Evolutionary conservation across 805 yeast species (phyloP), one percentile per base, ranked within the genome.

Genomic region (Candida mattraensis): DNA sequence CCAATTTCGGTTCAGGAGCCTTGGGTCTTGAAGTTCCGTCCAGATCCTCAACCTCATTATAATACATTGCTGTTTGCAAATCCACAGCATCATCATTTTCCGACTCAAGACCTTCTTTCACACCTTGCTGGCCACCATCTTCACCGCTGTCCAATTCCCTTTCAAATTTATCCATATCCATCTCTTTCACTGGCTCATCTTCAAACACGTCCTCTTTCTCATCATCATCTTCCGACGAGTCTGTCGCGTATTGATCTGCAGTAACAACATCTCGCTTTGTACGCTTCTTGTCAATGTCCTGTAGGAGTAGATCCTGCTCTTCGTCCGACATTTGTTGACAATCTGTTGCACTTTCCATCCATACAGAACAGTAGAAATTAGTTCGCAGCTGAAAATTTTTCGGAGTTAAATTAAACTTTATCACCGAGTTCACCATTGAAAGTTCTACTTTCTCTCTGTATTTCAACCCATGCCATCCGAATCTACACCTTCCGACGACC

Each of bases 1-100:
- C 89, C 3, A 84, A 40, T 41, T 72, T 70, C 1, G 80, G 28
- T 27, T 39, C 23, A 34, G 35, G 14, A 31, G 33, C 24, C 45
- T 54, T 18, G 29, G 24, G 18, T 47, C 47, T 8, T 39, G 27
- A 14, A 31, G 6, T n/a, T n/a, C n/a, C n/a, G n/a, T 3, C 47
- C 45, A 37, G 25, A 24, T 20, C n/a, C 23, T 20, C 23, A 11
- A 20, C 24, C 30, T 16, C 26, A 18, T 20, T 34, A 19, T 20
- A 20, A n/a, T 24, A 24, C 16, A 21, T 24, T 14, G 30, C 17
- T 7, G 16, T 4, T 9, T 11, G 12, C n/a, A 20, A 37, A 10
- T 48, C 50, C 14, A 45, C 48, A 3, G 36, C 32, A 7, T 37
- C 37, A 2, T 25, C 42, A 20, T 23, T 29, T 18, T 30, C 35